Conservation (phyloP, 176 grass and related monocot genomes). For the Microstegium vimineum region DNA sequence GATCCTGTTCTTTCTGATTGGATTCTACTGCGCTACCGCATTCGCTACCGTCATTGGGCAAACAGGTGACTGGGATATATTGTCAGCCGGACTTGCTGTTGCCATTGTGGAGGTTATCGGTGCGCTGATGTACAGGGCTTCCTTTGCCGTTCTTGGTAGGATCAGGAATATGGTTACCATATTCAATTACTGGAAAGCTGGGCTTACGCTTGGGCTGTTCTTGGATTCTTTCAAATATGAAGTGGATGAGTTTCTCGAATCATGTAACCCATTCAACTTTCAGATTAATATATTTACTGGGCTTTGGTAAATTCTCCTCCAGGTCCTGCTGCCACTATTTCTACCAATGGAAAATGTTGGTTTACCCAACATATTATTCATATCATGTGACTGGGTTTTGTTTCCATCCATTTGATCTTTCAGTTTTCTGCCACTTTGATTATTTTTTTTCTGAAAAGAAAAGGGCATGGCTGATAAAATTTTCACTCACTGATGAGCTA, state of each 20-base stretch:
- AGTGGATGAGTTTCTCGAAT: constrained; percentile 52
- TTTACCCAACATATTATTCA: background rate
- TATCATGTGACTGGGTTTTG: background rate
- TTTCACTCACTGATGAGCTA: background rate
- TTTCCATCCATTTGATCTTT: background rate
- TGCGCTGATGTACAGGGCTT: constrained; percentile 79
- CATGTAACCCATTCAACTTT: constrained; percentile 62
- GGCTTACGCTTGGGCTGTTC: constrained; percentile 82
- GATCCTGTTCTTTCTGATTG: constrained; percentile 78
- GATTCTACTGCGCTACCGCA: constrained; percentile 88
- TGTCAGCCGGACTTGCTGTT: constrained; percentile 83
- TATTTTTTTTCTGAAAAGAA: background rate
- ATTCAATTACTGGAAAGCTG: constrained; percentile 98
- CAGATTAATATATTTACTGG: constrained; percentile 58
- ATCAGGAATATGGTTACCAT: constrained; percentile 56
- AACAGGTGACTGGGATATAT: constrained; percentile 96
- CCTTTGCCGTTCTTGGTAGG: constrained; percentile 51
- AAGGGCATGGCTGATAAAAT: background rate
- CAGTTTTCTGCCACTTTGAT: background rate
- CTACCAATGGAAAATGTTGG: background rate
- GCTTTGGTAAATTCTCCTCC: constrained; percentile 38
- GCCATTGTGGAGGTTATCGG: constrained; percentile 86
- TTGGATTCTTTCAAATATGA: constrained; percentile 94
- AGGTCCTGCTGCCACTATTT: background rate
- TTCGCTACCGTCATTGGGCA: constrained; percentile 92